A percentile compares a stretch with the other conserved stretches of the same genome.
These are phyloP conservation scores for Rhodamnia rubescens DNA, from an alignment of 345 rosid genomes.

Conservation along the genomic window DNA sequence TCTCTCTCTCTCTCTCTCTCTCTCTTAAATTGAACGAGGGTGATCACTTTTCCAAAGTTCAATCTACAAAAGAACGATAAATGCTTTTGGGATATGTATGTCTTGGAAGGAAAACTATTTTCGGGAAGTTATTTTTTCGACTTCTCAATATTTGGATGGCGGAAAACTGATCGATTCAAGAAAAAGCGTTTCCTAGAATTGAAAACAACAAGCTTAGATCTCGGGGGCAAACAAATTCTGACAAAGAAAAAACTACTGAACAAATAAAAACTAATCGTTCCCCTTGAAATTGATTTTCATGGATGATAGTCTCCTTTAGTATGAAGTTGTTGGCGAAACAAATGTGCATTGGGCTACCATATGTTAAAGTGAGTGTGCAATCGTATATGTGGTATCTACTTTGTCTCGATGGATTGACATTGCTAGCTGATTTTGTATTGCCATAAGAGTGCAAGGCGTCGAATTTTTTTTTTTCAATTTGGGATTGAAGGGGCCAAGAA, in stretches of 20 bases:
- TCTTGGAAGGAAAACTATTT: no score
- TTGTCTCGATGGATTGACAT: neutral
- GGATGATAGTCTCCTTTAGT: fast-evolving
- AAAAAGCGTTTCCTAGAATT: neutral
- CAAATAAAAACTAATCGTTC: no score
- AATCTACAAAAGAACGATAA: no score
- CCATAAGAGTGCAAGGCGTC: neutral
- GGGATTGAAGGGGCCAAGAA: neutral
- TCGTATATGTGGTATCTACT: neutral
- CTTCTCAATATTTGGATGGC: fast-evolving
- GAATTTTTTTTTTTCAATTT: neutral
- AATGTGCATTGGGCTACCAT: neutral
- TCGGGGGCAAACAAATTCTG: no score
- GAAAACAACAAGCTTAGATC: neutral
- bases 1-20: no score
- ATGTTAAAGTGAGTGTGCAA: neutral
- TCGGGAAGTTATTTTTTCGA: no score
- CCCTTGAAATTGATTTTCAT: no score
- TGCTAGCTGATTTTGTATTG: neutral
- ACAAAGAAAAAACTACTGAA: no score
- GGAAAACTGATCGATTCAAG: neutral
- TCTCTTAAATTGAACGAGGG: no score
- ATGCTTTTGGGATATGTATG: no score
- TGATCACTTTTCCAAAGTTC: no score
- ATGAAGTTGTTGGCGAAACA: neutral